Percentiles rank a stretch among this genome's conserved stretches.
These are phyloP conservation scores for Drechslerella stenobrocha DNA, from an alignment of 2,329 filamentous ascomycete genomes.

Conservation along the genomic window DNA sequence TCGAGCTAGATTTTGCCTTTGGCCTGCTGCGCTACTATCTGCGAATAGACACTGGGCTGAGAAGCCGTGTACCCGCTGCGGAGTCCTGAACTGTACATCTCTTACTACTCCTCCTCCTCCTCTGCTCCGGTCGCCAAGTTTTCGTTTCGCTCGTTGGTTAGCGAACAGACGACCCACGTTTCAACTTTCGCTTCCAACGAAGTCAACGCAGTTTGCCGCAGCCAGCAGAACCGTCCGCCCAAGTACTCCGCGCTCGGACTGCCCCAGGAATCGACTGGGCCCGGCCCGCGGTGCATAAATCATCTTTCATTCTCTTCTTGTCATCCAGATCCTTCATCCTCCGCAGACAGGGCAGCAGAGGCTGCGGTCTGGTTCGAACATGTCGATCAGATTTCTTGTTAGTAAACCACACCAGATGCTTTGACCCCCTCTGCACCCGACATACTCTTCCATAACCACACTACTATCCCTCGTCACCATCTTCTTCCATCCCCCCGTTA, in stretches of 20 bases:
- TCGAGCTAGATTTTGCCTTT: neutral
- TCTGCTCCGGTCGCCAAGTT: no score
- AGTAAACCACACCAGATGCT: conserved; percentile 46
- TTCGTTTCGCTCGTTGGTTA: conserved; percentile 14
- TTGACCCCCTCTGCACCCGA: conserved; percentile 23
- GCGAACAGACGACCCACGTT: conserved; percentile 35
- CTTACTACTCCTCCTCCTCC: no score
- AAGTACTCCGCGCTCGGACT: neutral
- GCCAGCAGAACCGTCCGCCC: neutral
- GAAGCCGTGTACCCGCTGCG: no score
- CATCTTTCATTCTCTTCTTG: conserved; percentile 3
- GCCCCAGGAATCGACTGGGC: neutral
- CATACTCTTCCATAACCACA: no score
- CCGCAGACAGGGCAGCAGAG: conserved; percentile 27
- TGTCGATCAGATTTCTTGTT: conserved; percentile 49
- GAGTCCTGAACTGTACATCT: no score
- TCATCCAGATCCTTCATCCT: conserved; percentile 21
- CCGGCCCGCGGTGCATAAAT: conserved; percentile 1
- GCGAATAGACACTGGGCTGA: no score
- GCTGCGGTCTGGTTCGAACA: conserved; percentile 42
- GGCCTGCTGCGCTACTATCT: no score
- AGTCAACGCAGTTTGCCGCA: conserved; percentile 35
- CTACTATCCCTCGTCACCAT: conserved; percentile 12
- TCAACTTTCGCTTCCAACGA: conserved; percentile 41
- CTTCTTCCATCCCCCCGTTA: neutral